Evolutionary conservation across 352 stramenopile species (phyloP), one percentile per base, ranked within the genome.

Genomic region (Phytophthora nicotianae): DNA sequence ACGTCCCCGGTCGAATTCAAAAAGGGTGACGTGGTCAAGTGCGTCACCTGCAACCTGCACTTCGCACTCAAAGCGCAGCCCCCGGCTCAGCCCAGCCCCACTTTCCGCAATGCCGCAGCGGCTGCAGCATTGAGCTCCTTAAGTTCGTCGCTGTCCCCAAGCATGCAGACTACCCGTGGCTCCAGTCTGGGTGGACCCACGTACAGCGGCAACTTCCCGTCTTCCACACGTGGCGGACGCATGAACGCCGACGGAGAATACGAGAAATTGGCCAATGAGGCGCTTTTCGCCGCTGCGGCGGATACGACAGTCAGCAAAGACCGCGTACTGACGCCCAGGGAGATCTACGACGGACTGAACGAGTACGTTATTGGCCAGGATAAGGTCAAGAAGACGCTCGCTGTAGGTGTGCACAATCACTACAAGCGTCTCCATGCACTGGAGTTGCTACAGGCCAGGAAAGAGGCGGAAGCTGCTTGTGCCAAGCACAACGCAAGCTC

Each of bases 331-430:
- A 99, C 95, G 13, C 97, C 97, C 17, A 77, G 82, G 7, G 81
- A 98, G 76, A 97, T 99, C 71, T 97, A 95, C 64, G 81, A 97
- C 13, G 91, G 92, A 0, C 72, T 99, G 21, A 95, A 99, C 71
- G 88, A 98, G 75, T 98, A 98, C 65, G 96, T 99, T 0, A 98
- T 99, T 70, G 96, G 97, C 14, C 97, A 99, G 80, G 83, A 96
- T 14, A 92, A 97, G 55, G 97, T 98, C 27, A 99, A 99, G 79
- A 93, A 97, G 60, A 97, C 95, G 26, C 74, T 99, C 10, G 91
- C 82, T 10, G 97, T 99, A 23, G 96, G 93, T 45, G 95, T 99
- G 37, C 91, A 99, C 78, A 99, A 99, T 81, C 97, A 99, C 82
- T 99, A 99, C 93, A 99, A 99, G 72, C 83, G 96, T 0, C 84